Percentiles rank a stretch among this genome's conserved stretches.
These are phyloP conservation scores for Ecytonucleospora hepatopenaei DNA, from an alignment of 371 early-diverging fungal species.

Conservation along the genomic window DNA sequence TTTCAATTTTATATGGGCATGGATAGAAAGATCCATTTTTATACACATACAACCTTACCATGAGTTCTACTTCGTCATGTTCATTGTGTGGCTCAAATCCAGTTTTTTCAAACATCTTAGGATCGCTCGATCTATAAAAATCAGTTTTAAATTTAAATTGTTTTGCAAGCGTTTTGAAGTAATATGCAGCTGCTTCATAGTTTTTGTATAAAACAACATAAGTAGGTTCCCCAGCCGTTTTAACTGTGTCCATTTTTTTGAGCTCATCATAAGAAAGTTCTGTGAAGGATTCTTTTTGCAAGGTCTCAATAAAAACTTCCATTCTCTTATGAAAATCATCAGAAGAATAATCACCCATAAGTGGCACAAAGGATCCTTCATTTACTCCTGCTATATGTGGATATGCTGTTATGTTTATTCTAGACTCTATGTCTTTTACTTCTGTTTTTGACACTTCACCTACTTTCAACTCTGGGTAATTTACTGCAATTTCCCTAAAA, in stretches of 20 bases:
- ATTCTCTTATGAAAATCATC: conserved; percentile 12
- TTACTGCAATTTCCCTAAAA: conserved; percentile 44
- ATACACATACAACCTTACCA: conserved; percentile 53
- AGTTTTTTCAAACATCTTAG: conserved; percentile 40
- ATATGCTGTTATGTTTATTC: conserved; percentile 50
- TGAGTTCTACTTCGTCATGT: conserved; percentile 29
- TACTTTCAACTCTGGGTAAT: conserved; percentile 48
- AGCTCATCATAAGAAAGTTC: conserved; percentile 45
- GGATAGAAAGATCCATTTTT: conserved; percentile 54
- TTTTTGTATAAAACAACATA: conserved; percentile 56
- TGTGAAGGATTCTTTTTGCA: conserved; percentile 52
- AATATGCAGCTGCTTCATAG: conserved; percentile 45
- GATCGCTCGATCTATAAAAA: conserved; percentile 55
- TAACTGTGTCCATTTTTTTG: conserved; percentile 8
- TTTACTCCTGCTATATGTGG: conserved; percentile 54
- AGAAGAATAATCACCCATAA: conserved; percentile 6
- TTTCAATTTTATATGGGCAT: conserved; percentile 37
- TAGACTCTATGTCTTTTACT: conserved; percentile 40
- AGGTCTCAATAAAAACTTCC: conserved; percentile 40
- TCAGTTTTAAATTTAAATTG: conserved; percentile 56
- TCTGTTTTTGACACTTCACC: conserved; percentile 46
- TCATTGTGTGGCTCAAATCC: conserved; percentile 37
- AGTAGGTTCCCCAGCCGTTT: conserved; percentile 48
- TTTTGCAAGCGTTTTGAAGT: conserved; percentile 54
- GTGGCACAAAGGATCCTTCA: conserved; percentile 54